These are phyloP conservation scores for Carex littledalei DNA, from an alignment of 176 grass and related monocot species.

Conservation along the genomic window DNA sequence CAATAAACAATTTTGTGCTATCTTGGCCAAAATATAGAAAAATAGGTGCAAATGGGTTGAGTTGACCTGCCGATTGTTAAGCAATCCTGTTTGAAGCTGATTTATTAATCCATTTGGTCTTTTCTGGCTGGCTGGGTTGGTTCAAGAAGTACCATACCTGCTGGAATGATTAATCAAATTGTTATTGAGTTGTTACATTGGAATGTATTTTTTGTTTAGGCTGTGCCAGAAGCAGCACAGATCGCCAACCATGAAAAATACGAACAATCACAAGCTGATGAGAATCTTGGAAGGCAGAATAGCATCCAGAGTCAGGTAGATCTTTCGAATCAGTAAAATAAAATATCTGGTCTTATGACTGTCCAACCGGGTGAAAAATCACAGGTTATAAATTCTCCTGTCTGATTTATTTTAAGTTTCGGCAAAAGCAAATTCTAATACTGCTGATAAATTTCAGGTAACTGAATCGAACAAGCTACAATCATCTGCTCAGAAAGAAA, in stretches of 20 bases:
- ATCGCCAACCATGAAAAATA: constrained; percentile 44
- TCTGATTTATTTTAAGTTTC: constrained; percentile 2
- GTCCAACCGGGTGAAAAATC: constrained; percentile 39
- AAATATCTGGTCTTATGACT: constrained; percentile 23
- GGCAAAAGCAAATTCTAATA: background rate
- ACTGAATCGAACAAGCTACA: constrained; percentile 38
- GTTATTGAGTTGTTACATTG: background rate
- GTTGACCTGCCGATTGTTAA: background rate
- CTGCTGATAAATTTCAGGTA: constrained; percentile 30
- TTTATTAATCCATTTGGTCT: background rate
- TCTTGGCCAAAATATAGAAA: background rate
- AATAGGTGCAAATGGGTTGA: background rate
- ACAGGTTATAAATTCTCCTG: constrained; percentile 37
- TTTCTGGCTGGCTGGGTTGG: background rate
- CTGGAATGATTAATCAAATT: background rate
- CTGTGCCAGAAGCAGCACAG: constrained; percentile 34
- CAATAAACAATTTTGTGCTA: background rate
- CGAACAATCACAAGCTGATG: constrained; percentile 50
- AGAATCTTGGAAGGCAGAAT: constrained; percentile 18
- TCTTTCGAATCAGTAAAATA: constrained; percentile 48
- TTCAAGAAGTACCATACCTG: background rate
- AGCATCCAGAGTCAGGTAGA: constrained; percentile 37
- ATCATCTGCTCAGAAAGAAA: constrained; percentile 36
- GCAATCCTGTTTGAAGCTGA: background rate
- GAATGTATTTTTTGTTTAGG: constrained; percentile 34